These are phyloP conservation scores for Lactarius trivialis DNA, from an alignment of 768 basidiomycete species.

Conservation along the genomic window DNA sequence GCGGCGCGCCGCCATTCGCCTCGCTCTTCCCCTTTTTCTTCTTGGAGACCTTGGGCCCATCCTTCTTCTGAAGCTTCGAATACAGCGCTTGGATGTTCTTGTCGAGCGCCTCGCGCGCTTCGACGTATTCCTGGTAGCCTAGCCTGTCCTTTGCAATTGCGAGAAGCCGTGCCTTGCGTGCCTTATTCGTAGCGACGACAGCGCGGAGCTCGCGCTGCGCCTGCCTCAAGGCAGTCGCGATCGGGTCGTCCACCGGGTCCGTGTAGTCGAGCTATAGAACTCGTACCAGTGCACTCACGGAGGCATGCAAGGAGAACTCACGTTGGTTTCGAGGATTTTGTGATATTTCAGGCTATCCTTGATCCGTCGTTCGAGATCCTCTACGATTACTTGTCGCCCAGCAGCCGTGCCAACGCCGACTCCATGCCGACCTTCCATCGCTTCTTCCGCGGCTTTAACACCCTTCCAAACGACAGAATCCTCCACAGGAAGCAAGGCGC, in stretches of 20 bases:
- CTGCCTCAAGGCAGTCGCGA: constrained; percentile 82
- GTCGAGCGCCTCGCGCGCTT: constrained; percentile 79
- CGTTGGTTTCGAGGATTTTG: constrained; percentile 61
- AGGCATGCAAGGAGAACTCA: constrained; percentile 36
- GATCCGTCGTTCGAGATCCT: constrained; percentile 69
- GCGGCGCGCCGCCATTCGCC: constrained; percentile 23
- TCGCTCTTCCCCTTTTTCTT: constrained; percentile 58
- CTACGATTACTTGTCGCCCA: constrained; percentile 70
- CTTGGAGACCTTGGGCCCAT: constrained; percentile 56
- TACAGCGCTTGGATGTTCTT: constrained; percentile 71
- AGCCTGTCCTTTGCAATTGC: constrained; percentile 79
- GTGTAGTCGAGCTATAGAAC: constrained; percentile 58
- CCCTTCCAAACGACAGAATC: constrained; percentile 60
- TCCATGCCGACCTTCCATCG: constrained; percentile 77
- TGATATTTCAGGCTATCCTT: constrained; percentile 73
- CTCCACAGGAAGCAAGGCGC: constrained; percentile 65
- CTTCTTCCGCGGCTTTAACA: constrained; percentile 77
- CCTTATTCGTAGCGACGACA: constrained; percentile 78
- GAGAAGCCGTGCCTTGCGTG: constrained; percentile 65
- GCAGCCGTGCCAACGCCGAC: constrained; percentile 69
- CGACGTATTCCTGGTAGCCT: constrained; percentile 87
- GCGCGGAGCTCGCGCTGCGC: constrained; percentile 76
- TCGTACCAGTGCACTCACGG: constrained; percentile 19
- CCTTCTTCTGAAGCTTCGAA: constrained; percentile 77
- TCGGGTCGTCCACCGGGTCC: constrained; percentile 86